phyloP scores from a whole-genome alignment of 2,329 filamentous ascomycete genomes.

The Neonectria hederae region DNA sequence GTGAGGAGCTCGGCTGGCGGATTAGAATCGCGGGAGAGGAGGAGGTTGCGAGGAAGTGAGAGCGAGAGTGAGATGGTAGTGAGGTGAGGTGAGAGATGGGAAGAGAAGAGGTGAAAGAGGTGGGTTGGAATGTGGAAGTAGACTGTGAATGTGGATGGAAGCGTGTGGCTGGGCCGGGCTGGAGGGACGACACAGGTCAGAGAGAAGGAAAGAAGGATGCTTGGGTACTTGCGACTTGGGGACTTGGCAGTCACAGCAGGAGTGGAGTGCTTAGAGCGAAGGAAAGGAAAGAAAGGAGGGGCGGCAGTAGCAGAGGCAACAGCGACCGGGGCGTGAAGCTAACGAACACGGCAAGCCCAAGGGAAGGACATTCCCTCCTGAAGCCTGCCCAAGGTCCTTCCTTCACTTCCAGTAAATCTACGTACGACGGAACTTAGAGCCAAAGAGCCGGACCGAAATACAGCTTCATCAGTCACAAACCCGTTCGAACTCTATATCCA shows the following conservation, averaged over 20 bases:
- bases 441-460: background rate
- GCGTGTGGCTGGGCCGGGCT: background rate
- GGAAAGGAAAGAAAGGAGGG: slow-evolving; percentile 7
- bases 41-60: slow-evolving; percentile 32
- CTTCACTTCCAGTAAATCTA: no score
- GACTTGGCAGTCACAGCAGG: slow-evolving; percentile 17
- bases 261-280: slow-evolving; percentile 6
- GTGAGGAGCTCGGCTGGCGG: slow-evolving; percentile 27
- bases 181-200: background rate
- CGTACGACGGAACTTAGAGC: background rate
- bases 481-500: background rate
- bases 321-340: slow-evolving; percentile 2
- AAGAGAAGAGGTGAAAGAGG: slow-evolving; percentile 25
- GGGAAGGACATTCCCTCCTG: background rate
- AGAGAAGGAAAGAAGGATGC: slow-evolving; percentile 17
- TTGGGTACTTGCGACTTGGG: slow-evolving; percentile 16
- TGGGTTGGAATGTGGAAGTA: slow-evolving; percentile 20
- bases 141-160: slow-evolving; percentile 14
- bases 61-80: slow-evolving; percentile 25
- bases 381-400: background rate
- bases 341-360: background rate
- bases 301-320: slow-evolving; percentile 18
- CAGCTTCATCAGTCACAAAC: background rate
- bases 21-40: slow-evolving; percentile 8
- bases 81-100: slow-evolving; percentile 24